Evolutionary conservation across 495 filamentous ascomycete species (phyloP).

Genomic region (Aspergillus nanangensis): DNA sequence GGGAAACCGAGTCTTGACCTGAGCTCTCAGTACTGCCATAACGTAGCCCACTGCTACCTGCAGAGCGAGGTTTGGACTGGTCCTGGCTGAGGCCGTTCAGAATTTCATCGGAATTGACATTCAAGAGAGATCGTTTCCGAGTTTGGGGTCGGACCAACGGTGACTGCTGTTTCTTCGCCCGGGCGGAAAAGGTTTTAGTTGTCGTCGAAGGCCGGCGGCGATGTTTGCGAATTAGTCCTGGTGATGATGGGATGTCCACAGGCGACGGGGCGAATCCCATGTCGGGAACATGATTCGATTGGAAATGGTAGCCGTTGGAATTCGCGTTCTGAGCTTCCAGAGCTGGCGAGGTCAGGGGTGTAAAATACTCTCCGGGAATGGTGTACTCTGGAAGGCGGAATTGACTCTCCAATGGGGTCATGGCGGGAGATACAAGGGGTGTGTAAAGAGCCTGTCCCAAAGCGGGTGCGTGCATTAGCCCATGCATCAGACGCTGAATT

Average conservation of each 20-base stretch:
- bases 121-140: constrained; percentile 56
- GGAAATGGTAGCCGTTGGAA: constrained; percentile 31
- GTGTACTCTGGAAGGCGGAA: constrained; percentile 79
- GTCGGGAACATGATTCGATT: constrained; percentile 32
- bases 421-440: constrained; percentile 88
- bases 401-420: constrained; percentile 83
- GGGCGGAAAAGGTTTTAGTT: constrained; percentile 36
- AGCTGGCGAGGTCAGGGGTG: constrained; percentile 87
- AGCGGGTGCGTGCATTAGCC: constrained; percentile 21
- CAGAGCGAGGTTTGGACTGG: constrained; percentile 23
- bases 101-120: constrained; percentile 50
- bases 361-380: constrained; percentile 86
- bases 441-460: constrained; percentile 72
- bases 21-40: constrained; percentile 55
- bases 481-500: not conserved
- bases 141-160: constrained; percentile 77
- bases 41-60: constrained; percentile 33
- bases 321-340: constrained; percentile 72
- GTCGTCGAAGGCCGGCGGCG: constrained; percentile 36
- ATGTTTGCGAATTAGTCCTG: constrained; percentile 29
- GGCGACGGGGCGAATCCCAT: constrained; percentile 43
- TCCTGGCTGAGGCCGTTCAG: constrained; percentile 31
- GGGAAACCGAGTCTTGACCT: constrained; percentile 65
- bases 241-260: constrained; percentile 33
- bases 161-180: constrained; percentile 66